Evolutionary conservation across 805 yeast genomes (phyloP).

Genomic region (Yarrowia osloensis): DNA sequence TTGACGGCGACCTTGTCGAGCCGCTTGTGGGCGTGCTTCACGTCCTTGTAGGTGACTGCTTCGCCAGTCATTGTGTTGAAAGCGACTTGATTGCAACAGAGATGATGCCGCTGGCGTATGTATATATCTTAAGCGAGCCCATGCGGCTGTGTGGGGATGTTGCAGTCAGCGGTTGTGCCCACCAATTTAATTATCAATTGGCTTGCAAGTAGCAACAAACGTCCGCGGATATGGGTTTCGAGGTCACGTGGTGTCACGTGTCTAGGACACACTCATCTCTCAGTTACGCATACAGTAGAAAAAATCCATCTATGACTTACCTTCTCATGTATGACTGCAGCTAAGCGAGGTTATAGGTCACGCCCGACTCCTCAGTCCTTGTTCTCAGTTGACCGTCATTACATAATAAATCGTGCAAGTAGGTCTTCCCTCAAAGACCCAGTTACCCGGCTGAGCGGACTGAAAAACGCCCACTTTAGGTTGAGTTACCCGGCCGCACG

Average conservation of each 20-base stretch:
- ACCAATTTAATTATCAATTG: not conserved
- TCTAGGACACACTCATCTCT: not conserved
- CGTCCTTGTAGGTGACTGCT: not conserved
- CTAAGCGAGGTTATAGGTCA: not conserved
- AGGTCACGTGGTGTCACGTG: not conserved
- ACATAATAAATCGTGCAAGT: not conserved
- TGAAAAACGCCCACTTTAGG: not conserved
- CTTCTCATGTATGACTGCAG: not conserved
- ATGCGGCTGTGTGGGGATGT: not conserved
- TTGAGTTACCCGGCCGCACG: conserved; percentile 7
- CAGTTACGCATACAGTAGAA: too few relatives aligned
- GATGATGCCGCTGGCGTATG: not conserved
- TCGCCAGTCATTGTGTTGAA: not conserved
- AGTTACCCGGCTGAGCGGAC: conserved; percentile 6
- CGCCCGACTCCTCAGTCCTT: too few relatives aligned
- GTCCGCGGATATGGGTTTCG: not conserved
- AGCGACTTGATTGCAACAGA: not conserved
- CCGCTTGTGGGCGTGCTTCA: conserved; percentile 15
- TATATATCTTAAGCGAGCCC: not conserved
- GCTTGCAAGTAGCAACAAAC: not conserved
- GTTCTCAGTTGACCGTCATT: not conserved
- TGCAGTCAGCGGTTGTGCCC: not conserved
- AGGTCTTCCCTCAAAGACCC: not conserved
- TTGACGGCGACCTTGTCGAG: conserved; percentile 16
- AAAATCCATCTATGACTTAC: not conserved